Evolutionary conservation across 2,329 filamentous ascomycete species (phyloP).

Genomic region (Alternaria incomplexa): DNA sequence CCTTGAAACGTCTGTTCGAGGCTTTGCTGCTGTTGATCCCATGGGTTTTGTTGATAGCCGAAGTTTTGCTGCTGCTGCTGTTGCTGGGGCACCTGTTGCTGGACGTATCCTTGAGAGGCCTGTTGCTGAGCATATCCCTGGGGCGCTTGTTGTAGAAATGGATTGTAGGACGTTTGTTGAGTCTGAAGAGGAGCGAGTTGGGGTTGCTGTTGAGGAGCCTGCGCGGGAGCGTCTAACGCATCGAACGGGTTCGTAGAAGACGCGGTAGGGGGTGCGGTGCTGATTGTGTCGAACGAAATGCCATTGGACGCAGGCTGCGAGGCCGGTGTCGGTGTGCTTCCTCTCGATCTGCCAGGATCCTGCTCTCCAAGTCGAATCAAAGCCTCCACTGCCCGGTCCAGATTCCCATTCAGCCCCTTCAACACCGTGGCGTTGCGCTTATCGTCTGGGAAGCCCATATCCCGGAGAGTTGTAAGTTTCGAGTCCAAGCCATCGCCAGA

Average conservation of each 20-base stretch:
- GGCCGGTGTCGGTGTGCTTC: constrained; percentile 55
- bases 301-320: constrained; percentile 58
- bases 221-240: constrained; percentile 45
- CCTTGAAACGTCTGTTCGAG: constrained; percentile 76
- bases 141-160: constrained; percentile 63
- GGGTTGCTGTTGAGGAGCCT: constrained; percentile 37
- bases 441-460: constrained; percentile 91
- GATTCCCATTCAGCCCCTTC: constrained; percentile 80
- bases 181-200: constrained; percentile 35
- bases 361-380: constrained; percentile 80
- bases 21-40: constrained; percentile 40
- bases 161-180: constrained; percentile 64
- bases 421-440: constrained; percentile 81
- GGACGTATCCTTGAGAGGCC: constrained; percentile 2
- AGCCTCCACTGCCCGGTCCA: constrained; percentile 86
- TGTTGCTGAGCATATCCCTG: constrained; percentile 37
- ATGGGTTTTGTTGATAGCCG: constrained; percentile 22
- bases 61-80: constrained; percentile 16
- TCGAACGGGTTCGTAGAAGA: constrained; percentile 54
- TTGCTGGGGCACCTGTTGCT: constrained; percentile 5
- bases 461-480: constrained; percentile 77
- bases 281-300: constrained; percentile 50
- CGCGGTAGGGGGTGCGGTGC: constrained; percentile 31
- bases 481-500: constrained; percentile 68
- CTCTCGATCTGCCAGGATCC: constrained; percentile 46